Evolutionary conservation across 805 yeast genomes (phyloP).

Genomic region (Yamadazyma insecticola): DNA sequence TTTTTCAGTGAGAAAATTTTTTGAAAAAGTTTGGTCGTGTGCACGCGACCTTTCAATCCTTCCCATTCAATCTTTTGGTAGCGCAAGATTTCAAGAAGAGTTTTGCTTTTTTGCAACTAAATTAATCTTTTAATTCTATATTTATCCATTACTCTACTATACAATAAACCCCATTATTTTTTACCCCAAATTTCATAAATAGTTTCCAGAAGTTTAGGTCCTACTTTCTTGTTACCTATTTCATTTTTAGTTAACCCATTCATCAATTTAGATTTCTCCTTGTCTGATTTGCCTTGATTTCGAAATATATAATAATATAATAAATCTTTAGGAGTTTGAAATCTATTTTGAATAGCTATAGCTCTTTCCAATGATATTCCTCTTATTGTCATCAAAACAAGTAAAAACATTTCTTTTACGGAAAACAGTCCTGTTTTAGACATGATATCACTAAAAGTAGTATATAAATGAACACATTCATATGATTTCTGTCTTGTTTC

Average conservation of each 20-base stretch:
- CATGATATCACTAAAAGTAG: slow-evolving; percentile 57
- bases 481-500: slow-evolving; percentile 19
- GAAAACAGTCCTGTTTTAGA: slow-evolving; percentile 69
- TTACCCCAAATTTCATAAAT: slow-evolving; percentile 61
- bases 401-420: slow-evolving; percentile 67
- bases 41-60: no score
- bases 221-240: slow-evolving; percentile 50
- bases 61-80: no score
- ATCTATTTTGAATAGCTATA: slow-evolving; percentile 61
- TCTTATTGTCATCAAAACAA: slow-evolving; percentile 70
- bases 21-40: slow-evolving; percentile 8
- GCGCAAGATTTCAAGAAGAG: no score
- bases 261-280: slow-evolving; percentile 26
- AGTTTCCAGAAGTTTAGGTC: slow-evolving; percentile 46
- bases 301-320: slow-evolving; percentile 41
- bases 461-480: slow-evolving; percentile 33
- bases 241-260: slow-evolving; percentile 31
- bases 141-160: no score
- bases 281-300: slow-evolving; percentile 13
- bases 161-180: no score
- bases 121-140: no score
- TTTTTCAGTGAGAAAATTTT: background rate
- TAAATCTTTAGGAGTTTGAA: slow-evolving; percentile 65
- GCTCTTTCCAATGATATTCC: slow-evolving; percentile 91
- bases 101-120: no score